Conservation (phyloP, 129 eudicot species). For the Chrysanthemum seticuspe region DNA sequence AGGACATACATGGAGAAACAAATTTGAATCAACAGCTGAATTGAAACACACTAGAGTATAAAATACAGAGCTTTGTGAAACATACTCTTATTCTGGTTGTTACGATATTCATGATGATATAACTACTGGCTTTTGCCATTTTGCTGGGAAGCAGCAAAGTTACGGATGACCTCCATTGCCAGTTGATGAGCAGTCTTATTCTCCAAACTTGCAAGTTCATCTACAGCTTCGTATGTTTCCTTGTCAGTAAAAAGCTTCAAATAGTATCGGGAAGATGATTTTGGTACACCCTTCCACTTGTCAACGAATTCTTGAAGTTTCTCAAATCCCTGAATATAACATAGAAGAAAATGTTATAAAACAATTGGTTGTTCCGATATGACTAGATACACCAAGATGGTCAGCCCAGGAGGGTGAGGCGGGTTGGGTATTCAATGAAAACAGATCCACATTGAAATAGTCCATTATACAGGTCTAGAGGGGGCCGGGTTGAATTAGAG, state of each 20-base stretch:
- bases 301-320: slow-evolving; percentile 74
- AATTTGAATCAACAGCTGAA: slow-evolving; percentile 33
- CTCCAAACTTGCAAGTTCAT: slow-evolving; percentile 69
- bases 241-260: slow-evolving; percentile 77
- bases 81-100: background rate
- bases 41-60: slow-evolving; percentile 22
- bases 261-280: slow-evolving; percentile 45
- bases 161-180: slow-evolving; percentile 89
- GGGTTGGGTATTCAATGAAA: too few species aligned
- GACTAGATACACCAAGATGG: background rate
- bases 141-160: slow-evolving; percentile 71
- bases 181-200: slow-evolving; percentile 82
- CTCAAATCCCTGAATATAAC: slow-evolving; percentile 64
- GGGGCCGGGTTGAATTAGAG: too few species aligned
- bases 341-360: background rate
- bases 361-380: background rate
- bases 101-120: background rate
- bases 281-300: slow-evolving; percentile 80
- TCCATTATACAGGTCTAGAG: too few species aligned
- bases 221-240: slow-evolving; percentile 76
- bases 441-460: too few species aligned
- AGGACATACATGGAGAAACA: background rate
- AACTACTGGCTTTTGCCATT: slow-evolving; percentile 58
- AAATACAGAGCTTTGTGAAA: too few species aligned
- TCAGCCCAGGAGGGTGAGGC: too few species aligned